These are phyloP conservation scores for Dryas alaskensis DNA, from an alignment of 306 rosid genomes.

Conservation along the genomic window DNA sequence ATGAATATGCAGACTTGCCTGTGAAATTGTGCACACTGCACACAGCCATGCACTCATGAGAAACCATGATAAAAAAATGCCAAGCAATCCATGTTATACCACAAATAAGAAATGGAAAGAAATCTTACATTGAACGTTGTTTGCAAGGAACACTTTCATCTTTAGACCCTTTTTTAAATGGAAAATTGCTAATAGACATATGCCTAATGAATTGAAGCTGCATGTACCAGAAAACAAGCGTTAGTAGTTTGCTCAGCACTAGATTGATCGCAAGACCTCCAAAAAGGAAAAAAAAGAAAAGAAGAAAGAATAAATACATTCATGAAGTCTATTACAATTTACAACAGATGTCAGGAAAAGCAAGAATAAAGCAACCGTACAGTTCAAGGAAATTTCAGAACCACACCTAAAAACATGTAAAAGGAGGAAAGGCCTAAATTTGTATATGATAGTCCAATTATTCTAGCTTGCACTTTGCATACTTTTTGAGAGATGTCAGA, in stretches of 20 bases:
- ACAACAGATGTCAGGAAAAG: not conserved
- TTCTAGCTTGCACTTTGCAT: not conserved
- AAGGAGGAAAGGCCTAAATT: not conserved
- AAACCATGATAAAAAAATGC: too few relatives aligned
- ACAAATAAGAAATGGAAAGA: not conserved
- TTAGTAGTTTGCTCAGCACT: slow-evolving; percentile 4
- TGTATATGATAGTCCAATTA: not conserved
- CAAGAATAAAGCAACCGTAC: not conserved
- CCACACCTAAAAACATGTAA: not conserved
- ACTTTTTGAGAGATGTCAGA: not conserved
- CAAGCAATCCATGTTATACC: too few relatives aligned
- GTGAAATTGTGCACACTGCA: too few relatives aligned
- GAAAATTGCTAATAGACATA: slow-evolving; percentile 42
- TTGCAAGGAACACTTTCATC: slow-evolving; percentile 23
- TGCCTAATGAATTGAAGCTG: slow-evolving; percentile 53
- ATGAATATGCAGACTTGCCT: too few relatives aligned
- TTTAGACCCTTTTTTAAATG: slow-evolving; percentile 33
- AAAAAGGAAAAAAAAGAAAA: not conserved
- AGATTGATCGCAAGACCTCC: not conserved
- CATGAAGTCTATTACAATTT: not conserved
- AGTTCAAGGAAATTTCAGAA: not conserved
- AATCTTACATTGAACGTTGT: slow-evolving; percentile 28
- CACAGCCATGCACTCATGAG: too few relatives aligned
- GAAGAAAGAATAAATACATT: not conserved
- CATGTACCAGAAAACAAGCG: slow-evolving; percentile 14